These are phyloP conservation scores for Isabelozyma rhagii DNA, from an alignment of 805 yeast species.

Conservation along the genomic window DNA sequence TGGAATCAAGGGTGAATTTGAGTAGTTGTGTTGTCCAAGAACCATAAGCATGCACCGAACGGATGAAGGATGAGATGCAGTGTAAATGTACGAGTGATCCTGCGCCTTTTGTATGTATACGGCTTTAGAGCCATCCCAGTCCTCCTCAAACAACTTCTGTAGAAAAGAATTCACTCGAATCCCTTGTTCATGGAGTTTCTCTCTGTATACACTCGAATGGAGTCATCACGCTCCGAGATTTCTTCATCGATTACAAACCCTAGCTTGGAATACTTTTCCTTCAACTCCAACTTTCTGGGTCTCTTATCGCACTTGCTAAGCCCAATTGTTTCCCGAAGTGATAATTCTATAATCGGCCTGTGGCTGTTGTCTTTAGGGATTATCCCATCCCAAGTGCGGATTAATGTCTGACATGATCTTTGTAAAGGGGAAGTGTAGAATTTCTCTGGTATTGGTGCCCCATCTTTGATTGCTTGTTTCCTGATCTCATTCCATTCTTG, in stretches of 20 bases:
- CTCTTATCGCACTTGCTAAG: slow-evolving; percentile 60
- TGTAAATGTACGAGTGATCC: slow-evolving; percentile 27
- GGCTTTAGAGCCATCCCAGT: slow-evolving; percentile 9
- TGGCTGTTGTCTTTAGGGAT: slow-evolving; percentile 18
- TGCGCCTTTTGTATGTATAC: not conserved
- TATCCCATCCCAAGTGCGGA: slow-evolving; percentile 47
- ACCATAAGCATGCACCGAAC: slow-evolving; percentile 45
- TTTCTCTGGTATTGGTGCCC: slow-evolving; percentile 54
- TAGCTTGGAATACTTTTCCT: slow-evolving; percentile 27
- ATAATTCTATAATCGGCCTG: slow-evolving; percentile 31
- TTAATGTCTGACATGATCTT: slow-evolving; percentile 56
- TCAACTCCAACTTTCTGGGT: slow-evolving; percentile 35
- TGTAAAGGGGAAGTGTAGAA: slow-evolving; percentile 64
- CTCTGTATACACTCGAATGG: slow-evolving; percentile 41
- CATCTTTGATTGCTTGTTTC: slow-evolving; percentile 38
- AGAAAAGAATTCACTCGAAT: slow-evolving; percentile 46
- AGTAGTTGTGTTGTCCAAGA: slow-evolving; percentile 11
- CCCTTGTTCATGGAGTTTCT: slow-evolving; percentile 47
- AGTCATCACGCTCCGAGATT: slow-evolving; percentile 48
- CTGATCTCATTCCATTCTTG: slow-evolving; percentile 43
- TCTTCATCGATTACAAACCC: slow-evolving; percentile 42
- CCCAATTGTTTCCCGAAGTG: slow-evolving; percentile 59
- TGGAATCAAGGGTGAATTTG: slow-evolving; percentile 62
- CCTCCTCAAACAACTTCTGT: slow-evolving; percentile 21
- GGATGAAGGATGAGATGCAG: slow-evolving; percentile 55